These are phyloP conservation scores for Phytophthora quininea DNA, from an alignment of 352 stramenopile species.

Conservation along the genomic window DNA sequence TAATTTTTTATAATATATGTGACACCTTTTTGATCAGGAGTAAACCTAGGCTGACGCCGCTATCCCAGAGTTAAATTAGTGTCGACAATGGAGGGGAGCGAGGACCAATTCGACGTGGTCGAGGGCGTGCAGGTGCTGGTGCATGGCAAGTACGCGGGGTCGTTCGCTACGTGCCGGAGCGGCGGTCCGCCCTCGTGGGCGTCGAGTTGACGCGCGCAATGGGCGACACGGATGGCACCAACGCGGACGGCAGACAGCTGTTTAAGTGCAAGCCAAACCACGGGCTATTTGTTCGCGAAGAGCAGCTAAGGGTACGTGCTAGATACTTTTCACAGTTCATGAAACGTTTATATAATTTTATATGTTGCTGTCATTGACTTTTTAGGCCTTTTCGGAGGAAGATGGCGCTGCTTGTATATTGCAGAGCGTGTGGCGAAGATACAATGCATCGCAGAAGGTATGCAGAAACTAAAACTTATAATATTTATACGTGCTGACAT, in stretches of 20 bases:
- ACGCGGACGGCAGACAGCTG: slow-evolving; percentile 66
- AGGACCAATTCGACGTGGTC: slow-evolving; percentile 23
- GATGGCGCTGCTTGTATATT: slow-evolving; percentile 78
- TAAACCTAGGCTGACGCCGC: too few species aligned
- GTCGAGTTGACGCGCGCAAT: slow-evolving; percentile 84
- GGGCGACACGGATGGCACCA: slow-evolving; percentile 77
- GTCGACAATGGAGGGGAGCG: slow-evolving; percentile 19
- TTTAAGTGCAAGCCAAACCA: slow-evolving; percentile 88
- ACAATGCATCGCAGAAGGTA: slow-evolving; percentile 77
- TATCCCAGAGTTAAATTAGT: too few species aligned
- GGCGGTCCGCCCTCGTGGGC: slow-evolving; percentile 65
- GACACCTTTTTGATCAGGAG: too few species aligned
- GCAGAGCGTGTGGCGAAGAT: slow-evolving; percentile 78
- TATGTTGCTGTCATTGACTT: too few species aligned
- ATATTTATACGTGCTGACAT: neutral
- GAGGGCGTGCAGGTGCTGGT: slow-evolving; percentile 67
- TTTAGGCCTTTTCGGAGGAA: slow-evolving; percentile 77
- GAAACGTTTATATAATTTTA: too few species aligned
- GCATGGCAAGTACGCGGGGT: slow-evolving; percentile 78
- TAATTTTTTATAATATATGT: too few species aligned
- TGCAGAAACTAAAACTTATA: neutral
- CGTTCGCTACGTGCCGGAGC: slow-evolving; percentile 68
- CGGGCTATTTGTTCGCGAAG: slow-evolving; percentile 85
- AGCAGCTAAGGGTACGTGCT: slow-evolving; percentile 63
- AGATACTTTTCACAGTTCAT: neutral